Base-by-base conservation (phyloP, 768 basidiomycete species). In the Scleroderma citrinum region DNA sequence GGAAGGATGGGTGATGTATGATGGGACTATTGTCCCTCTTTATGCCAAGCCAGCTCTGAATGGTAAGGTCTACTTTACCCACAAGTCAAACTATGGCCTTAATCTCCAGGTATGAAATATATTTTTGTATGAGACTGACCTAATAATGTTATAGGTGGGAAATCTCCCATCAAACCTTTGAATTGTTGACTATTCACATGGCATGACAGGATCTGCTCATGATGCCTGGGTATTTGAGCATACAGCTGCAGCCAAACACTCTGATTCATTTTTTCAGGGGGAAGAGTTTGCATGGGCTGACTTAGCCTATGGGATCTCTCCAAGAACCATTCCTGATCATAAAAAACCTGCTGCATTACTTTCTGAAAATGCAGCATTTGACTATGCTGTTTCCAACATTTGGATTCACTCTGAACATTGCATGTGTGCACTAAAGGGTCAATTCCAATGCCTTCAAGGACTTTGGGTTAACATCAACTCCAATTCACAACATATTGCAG, bases 1-100 rank as follows among this genome's bases (percentile, higher is more conserved):
- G 16, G 68, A 72, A 6, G 69, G 69, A 2, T 71, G 60, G 57
- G 30, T 68, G 1, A 69, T 66, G 61, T 67, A 68, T 47, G 67
- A 70, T 58, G 69, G 68, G 1, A 70, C 67, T 0, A 65, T 65
- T 48, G 59, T 70, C 14, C 56, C 58, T 8, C 57, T 69, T 2
- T 63, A 57, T 39, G 23, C 43, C 8, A 66, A 65, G 31, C 65
- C 65, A 21, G 59, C 57, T 0, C 19, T 57, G 6, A 57, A 70
- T 48, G 66, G 69, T 12, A 65, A 68, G 54, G 65, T 60, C 16
- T 71, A 71, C 43, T 70, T 56, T 41, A 66, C 68, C 4, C 49
- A 66, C 7, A 71, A 70, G 48, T 44, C 44, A 4, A 70, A 67
- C 44, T 69, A 71, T 61, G 70, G 66, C 2, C 43, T 50, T 14